These are phyloP conservation scores for Fagus sylvatica DNA, from an alignment of 306 rosid genomes.

Conservation along the genomic window DNA sequence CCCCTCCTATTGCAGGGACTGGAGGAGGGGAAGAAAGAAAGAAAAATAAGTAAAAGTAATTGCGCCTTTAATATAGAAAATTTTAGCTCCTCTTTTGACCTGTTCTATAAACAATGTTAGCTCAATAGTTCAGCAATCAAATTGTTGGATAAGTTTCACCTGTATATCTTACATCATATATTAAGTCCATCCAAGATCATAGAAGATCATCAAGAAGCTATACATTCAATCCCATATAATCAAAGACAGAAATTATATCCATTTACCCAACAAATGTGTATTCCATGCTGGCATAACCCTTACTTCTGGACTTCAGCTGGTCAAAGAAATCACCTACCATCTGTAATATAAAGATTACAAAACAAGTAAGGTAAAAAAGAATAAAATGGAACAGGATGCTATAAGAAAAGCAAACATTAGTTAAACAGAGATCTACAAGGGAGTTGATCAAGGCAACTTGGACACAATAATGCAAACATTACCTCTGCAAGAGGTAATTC, in stretches of 20 bases:
- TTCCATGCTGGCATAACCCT: slow-evolving; percentile 99
- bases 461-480: slow-evolving; percentile 21
- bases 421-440: not conserved
- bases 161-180: not conserved
- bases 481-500: slow-evolving; percentile 90
- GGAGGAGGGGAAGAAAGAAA: too few species aligned
- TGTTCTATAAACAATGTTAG: not conserved
- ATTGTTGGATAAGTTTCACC: not conserved
- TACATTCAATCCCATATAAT: not conserved
- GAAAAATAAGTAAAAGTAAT: too few species aligned
- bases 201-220: slow-evolving; percentile 1
- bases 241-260: not conserved
- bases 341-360: slow-evolving; percentile 29
- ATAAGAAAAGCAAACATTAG: not conserved
- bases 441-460: not conserved
- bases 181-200: not conserved
- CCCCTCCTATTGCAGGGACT: too few species aligned
- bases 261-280: slow-evolving; percentile 69
- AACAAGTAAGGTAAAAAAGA: not conserved
- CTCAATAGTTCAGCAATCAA: not conserved
- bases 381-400: not conserved
- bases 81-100: not conserved
- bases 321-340: slow-evolving; percentile 95
- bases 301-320: slow-evolving; percentile 94
- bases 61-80: not conserved